These are phyloP conservation scores for Cryptococcus hybrid DNA, from an alignment of 1,284 basidiomycete genomes.

Conservation along the genomic window DNA sequence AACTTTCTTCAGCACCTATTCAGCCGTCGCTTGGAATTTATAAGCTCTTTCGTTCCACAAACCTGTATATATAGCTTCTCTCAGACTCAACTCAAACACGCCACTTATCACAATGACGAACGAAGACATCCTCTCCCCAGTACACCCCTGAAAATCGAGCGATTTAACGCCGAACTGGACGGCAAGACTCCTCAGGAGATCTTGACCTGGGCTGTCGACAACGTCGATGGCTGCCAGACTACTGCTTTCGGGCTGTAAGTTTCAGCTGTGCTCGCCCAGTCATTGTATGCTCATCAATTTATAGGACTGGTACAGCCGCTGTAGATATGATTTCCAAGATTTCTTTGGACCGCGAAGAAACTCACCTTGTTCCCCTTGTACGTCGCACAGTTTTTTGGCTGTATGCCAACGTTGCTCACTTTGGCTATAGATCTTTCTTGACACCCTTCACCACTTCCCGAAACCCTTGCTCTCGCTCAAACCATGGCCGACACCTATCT, in stretches of 20 bases:
- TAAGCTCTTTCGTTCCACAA: neutral
- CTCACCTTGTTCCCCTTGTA: slow-evolving; percentile 52
- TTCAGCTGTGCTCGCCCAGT: neutral
- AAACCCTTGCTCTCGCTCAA: slow-evolving; percentile 84
- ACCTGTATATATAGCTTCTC: neutral
- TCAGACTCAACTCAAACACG: neutral
- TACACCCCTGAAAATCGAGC: slow-evolving; percentile 55
- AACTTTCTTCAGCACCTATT: no score
- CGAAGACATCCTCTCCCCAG: slow-evolving; percentile 54
- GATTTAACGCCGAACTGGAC: slow-evolving; percentile 71
- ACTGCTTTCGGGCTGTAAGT: neutral
- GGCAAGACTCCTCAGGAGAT: slow-evolving; percentile 74
- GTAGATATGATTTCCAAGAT: slow-evolving; percentile 90
- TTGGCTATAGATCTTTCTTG: slow-evolving; percentile 69
- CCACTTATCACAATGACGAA: slow-evolving; percentile 7
- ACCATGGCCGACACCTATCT: slow-evolving; percentile 75
- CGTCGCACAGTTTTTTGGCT: slow-evolving; percentile 35
- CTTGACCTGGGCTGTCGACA: slow-evolving; percentile 73
- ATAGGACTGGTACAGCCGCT: slow-evolving; percentile 76
- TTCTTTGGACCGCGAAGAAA: slow-evolving; percentile 46
- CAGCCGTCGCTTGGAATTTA: neutral
- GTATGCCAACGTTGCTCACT: slow-evolving; percentile 51
- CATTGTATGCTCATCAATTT: neutral
- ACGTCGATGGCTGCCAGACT: slow-evolving; percentile 55
- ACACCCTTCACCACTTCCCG: slow-evolving; percentile 96